These are phyloP conservation scores for Polytrichum commune DNA, from an alignment of 225 moss, liverwort and hornwort genomes.

Conservation along the genomic window DNA sequence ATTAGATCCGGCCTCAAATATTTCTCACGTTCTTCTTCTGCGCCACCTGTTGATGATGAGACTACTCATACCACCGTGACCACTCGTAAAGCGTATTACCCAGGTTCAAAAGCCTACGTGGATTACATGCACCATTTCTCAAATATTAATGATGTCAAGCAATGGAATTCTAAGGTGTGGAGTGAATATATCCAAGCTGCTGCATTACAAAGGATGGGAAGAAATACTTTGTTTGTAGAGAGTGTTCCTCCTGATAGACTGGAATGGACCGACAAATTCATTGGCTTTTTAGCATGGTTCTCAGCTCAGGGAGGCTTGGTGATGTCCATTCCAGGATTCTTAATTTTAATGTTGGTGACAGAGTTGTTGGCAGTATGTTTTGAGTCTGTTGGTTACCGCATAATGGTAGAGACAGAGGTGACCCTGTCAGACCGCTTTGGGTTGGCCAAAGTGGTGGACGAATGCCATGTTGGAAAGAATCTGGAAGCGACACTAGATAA, in stretches of 20 bases:
- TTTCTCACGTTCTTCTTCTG: too few species aligned
- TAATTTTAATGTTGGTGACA: not conserved
- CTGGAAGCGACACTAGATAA: too few species aligned
- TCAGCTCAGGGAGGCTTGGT: not conserved
- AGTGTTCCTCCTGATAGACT: not conserved
- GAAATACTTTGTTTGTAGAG: slow-evolving; percentile 4
- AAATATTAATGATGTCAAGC: too few species aligned
- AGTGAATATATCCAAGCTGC: not conserved
- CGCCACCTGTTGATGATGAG: too few species aligned
- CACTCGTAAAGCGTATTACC: not conserved
- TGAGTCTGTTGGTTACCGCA: not conserved
- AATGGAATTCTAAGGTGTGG: not conserved
- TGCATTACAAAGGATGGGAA: slow-evolving; percentile 12
- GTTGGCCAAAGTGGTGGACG: too few species aligned
- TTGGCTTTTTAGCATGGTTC: not conserved
- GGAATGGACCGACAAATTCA: not conserved
- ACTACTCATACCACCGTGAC: too few species aligned
- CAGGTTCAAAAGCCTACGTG: not conserved
- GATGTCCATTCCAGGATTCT: not conserved
- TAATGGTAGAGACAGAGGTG: not conserved
- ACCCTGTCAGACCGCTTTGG: not conserved
- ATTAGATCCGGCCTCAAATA: too few species aligned
- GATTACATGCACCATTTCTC: not conserved
- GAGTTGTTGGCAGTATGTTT: not conserved
- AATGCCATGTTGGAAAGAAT: too few species aligned